Percentiles rank a stretch among this genome's conserved stretches.
These are phyloP conservation scores for Pseudopyrenochaeta lycopersici DNA, from an alignment of 2,329 filamentous ascomycete species.

Conservation along the genomic window DNA sequence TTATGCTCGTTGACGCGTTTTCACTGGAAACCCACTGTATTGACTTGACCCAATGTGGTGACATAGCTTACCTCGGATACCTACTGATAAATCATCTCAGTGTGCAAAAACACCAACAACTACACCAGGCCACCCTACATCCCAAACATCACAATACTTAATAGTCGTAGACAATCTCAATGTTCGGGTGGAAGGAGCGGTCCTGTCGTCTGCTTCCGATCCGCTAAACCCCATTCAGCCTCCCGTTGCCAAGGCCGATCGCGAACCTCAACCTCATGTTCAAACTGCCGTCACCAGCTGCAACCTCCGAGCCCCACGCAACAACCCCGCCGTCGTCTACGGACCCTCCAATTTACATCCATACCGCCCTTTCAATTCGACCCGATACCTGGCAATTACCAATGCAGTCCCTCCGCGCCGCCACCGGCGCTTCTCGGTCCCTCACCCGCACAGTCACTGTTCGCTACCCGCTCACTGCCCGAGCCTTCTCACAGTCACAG, in stretches of 20 bases:
- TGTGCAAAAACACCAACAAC: not conserved
- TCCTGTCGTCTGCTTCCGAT: slow-evolving; percentile 10
- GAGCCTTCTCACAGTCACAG: slow-evolving; percentile 35
- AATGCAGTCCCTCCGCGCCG: slow-evolving; percentile 40
- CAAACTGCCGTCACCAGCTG: slow-evolving; percentile 5
- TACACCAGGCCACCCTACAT: too few species aligned
- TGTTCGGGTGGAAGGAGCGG: not conserved
- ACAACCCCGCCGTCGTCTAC: slow-evolving; percentile 1
- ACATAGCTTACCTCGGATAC: too few species aligned
- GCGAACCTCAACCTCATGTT: slow-evolving; percentile 15
- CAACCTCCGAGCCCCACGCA: slow-evolving; percentile 3
- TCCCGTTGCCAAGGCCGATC: slow-evolving; percentile 19
- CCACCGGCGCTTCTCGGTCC: slow-evolving; percentile 29
- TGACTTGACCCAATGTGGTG: too few species aligned
- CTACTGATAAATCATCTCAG: too few species aligned
- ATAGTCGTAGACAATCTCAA: too few species aligned
- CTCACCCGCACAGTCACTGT: slow-evolving; percentile 14
- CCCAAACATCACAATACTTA: not conserved
- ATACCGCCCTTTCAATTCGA: slow-evolving; percentile 1
- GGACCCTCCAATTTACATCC: not conserved
- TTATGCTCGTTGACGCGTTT: too few species aligned
- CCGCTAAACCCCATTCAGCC: slow-evolving; percentile 20
- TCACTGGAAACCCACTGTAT: too few species aligned
- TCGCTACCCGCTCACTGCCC: slow-evolving; percentile 8
- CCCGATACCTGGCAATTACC: slow-evolving; percentile 3